Base-by-base conservation (phyloP, 2,329 filamentous ascomycete genomes). In the Ascochyta fabae region DNA sequence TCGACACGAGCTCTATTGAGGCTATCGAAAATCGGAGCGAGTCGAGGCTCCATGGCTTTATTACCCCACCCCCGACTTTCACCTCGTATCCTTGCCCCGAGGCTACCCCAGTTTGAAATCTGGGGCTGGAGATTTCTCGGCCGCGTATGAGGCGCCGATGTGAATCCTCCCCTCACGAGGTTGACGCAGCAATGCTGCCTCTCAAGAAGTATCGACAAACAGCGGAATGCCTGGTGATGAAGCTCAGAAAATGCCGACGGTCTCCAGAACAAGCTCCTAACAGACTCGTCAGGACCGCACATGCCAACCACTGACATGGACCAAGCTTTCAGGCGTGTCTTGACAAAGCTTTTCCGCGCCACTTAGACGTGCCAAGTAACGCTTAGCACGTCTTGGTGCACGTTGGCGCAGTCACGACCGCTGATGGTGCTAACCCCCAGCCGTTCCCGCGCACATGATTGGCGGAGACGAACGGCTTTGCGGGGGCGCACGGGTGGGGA, bases 321-420 rank as follows among this genome's bases (percentile, higher is more conserved):
- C 55, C 50, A 62, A 62, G 60, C 60, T 57, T 67, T 63, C 36
- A 7, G 50, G 48, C 48, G 41, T 33, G 16, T 38, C 48, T 62
- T 56, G 45, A 48, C 61, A 60, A 63, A 64, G 59, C 64, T 65
- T 65, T 56, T 58, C 9, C 40, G 15, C 23, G 45, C 46, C 34
- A 27, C 24, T 34, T 43, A 29, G n/a, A 24, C 12, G 45, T 38
- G 58, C 57, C 51, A 62, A 63, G 62, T 9, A 48, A 59, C 56
- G 63, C 63, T 63, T 65, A 58, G 46, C 40, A 51, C 23, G 12
- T 48, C 62, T 62, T 65, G 47, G 49, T 42, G n/a, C 12, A 10
- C 8, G 27, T 29, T 55, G 50, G 36, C 19, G 5, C 3, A 16
- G 26, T 27, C 16, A 42, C 10, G 38, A 35, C 15, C 23, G 38